Conservation (phyloP, 371 early-diverging fungal genomes). For the Massospora cicadina region DNA sequence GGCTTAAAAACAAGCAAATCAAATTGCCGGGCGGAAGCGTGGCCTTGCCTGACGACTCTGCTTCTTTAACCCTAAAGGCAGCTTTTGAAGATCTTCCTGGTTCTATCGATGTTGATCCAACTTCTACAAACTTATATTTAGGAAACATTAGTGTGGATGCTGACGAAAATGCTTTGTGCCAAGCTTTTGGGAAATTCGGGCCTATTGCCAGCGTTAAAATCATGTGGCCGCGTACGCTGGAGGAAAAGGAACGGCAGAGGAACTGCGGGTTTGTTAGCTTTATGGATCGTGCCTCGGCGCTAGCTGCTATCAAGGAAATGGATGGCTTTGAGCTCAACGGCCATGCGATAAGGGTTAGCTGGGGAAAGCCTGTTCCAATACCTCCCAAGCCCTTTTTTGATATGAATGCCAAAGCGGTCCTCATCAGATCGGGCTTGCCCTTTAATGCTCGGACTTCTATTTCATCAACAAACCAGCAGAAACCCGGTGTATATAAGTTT, state of each 20-base stretch:
- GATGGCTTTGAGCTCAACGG: conserved; percentile 54
- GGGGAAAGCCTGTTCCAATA: conserved; percentile 76
- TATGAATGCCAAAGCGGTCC: conserved; percentile 13
- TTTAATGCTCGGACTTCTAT: conserved; percentile 38
- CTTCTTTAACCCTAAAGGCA: conserved; percentile 11
- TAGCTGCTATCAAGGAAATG: conserved; percentile 43
- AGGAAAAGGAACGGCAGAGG: conserved; percentile 49
- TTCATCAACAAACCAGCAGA: not conserved
- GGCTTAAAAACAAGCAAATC: not conserved
- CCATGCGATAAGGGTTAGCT: conserved; percentile 48
- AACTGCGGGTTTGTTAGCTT: conserved; percentile 85
- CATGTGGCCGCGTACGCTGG: conserved; percentile 85
- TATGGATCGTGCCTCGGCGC: conserved; percentile 63
- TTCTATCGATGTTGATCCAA: conserved; percentile 53
- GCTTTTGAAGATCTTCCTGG: conserved; percentile 26
- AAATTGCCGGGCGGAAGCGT: not conserved
- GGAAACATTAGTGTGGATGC: conserved; percentile 59
- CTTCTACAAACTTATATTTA: conserved; percentile 79
- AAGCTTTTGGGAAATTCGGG: conserved; percentile 62
- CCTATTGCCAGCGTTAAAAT: conserved; percentile 87
- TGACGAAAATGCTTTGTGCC: conserved; percentile 49
- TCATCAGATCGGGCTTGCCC: conserved; percentile 30
- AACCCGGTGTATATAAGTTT: not conserved
- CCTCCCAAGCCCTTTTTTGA: conserved; percentile 66
- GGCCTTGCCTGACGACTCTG: not conserved